Percentiles rank a stretch among this genome's conserved stretches.
Conservation (phyloP, 257 asterid species). For the Nicotiana benthamiana region DNA sequence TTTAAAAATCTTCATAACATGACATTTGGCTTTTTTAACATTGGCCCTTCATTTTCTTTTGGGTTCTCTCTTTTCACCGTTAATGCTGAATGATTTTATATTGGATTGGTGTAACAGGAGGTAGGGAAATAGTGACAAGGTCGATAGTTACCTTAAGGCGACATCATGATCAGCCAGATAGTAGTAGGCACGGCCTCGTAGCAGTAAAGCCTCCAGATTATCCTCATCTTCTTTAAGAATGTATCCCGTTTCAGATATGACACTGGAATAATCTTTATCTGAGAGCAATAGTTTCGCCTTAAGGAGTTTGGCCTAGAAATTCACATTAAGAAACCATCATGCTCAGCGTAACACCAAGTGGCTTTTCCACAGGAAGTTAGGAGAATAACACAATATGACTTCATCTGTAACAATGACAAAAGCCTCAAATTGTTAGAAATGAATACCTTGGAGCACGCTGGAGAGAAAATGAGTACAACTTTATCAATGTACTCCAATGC, state of each 20-base stretch:
- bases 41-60: not conserved
- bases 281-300: constrained; percentile 61
- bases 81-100: not conserved
- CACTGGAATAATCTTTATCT: constrained; percentile 65
- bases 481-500: constrained; percentile 65
- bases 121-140: not conserved
- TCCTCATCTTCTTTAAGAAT: constrained; percentile 84
- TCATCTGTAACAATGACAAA: not conserved
- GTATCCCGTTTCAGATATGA: constrained; percentile 75
- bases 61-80: not conserved
- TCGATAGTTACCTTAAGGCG: constrained; percentile 46
- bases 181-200: constrained; percentile 92
- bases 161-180: constrained; percentile 95
- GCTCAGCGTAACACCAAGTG: not conserved
- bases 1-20: not conserved
- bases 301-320: constrained; percentile 72
- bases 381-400: not conserved
- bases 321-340: not conserved
- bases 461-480: constrained; percentile 89
- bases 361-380: not conserved
- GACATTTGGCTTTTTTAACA: not conserved
- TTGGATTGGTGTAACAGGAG: not conserved
- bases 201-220: constrained; percentile 73
- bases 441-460: constrained; percentile 75
- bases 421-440: not conserved